phyloP scores from a whole-genome alignment of 495 filamentous ascomycete species.

The Daldinia childiae region DNA sequence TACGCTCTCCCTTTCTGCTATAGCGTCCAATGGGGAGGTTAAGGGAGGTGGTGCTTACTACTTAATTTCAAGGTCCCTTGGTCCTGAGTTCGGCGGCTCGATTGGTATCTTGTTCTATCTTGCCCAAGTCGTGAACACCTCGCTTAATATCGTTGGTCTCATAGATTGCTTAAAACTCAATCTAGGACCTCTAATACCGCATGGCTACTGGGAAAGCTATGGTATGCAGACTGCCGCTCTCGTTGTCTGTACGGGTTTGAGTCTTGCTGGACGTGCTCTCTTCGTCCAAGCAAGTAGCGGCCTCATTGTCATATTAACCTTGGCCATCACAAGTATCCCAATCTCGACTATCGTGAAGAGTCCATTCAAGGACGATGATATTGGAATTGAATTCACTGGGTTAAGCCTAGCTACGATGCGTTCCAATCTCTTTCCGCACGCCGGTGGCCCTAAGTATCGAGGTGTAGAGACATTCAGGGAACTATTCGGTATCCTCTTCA shows the following conservation, averaged over 20 bases:
- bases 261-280: constrained; percentile 80
- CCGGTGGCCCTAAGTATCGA: constrained; percentile 51
- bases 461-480: constrained; percentile 81
- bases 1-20: constrained; percentile 85
- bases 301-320: constrained; percentile 74
- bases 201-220: constrained; percentile 81
- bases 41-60: constrained; percentile 90
- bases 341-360: constrained; percentile 72
- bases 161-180: constrained; percentile 85
- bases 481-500: constrained; percentile 87
- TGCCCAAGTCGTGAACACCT: constrained; percentile 85
- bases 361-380: constrained; percentile 69
- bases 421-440: constrained; percentile 73
- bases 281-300: constrained; percentile 84
- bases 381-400: constrained; percentile 80
- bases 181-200: constrained; percentile 74
- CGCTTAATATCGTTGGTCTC: constrained; percentile 87
- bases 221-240: constrained; percentile 79
- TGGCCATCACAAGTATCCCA: constrained; percentile 85
- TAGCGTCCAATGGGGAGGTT: constrained; percentile 90
- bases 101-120: constrained; percentile 92
- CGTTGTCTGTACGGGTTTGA: constrained; percentile 77
- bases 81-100: constrained; percentile 90
- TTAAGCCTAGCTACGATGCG: constrained; percentile 72
- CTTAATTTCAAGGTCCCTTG: constrained; percentile 84